These are phyloP conservation scores for Haplographium delicatum DNA, from an alignment of 495 filamentous ascomycete genomes.

Conservation along the genomic window DNA sequence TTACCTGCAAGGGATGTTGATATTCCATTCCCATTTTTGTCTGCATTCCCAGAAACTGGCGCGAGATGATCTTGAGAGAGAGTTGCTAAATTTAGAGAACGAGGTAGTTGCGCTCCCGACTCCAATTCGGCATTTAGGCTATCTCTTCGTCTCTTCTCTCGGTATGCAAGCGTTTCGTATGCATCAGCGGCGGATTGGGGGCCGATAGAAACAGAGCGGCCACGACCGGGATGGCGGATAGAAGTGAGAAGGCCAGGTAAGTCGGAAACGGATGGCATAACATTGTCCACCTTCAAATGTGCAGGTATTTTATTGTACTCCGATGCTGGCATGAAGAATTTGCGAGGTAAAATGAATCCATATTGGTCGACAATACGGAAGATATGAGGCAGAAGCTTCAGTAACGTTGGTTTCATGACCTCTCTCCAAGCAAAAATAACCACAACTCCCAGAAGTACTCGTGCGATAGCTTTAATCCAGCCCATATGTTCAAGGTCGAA, in stretches of 20 bases:
- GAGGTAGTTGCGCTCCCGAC: background rate
- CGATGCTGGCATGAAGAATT: slow-evolving; percentile 85
- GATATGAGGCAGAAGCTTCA: slow-evolving; percentile 72
- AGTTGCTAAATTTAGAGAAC: background rate
- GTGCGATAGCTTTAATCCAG: slow-evolving; percentile 50
- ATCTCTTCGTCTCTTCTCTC: slow-evolving; percentile 74
- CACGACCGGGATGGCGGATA: slow-evolving; percentile 70
- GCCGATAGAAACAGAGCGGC: slow-evolving; percentile 81
- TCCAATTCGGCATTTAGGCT: slow-evolving; percentile 31
- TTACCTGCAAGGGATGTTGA: slow-evolving; percentile 2
- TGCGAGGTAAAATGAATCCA: slow-evolving; percentile 72
- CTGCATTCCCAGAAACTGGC: background rate
- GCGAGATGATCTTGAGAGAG: slow-evolving; percentile 4
- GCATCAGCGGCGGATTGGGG: slow-evolving; percentile 95
- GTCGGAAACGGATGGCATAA: slow-evolving; percentile 79
- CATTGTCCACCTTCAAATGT: slow-evolving; percentile 73
- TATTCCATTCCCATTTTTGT: slow-evolving; percentile 20
- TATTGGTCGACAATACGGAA: slow-evolving; percentile 79
- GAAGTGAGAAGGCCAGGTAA: slow-evolving; percentile 71
- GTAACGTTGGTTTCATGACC: slow-evolving; percentile 73
- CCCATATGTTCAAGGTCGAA: slow-evolving; percentile 61
- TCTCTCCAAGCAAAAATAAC: slow-evolving; percentile 87
- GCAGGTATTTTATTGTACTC: slow-evolving; percentile 83
- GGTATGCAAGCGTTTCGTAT: slow-evolving; percentile 91
- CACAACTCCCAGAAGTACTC: slow-evolving; percentile 73